Evolutionary conservation across 345 rosid species (phyloP), one percentile per base, ranked within the genome.

Genomic region (Barbarea vulgaris): DNA sequence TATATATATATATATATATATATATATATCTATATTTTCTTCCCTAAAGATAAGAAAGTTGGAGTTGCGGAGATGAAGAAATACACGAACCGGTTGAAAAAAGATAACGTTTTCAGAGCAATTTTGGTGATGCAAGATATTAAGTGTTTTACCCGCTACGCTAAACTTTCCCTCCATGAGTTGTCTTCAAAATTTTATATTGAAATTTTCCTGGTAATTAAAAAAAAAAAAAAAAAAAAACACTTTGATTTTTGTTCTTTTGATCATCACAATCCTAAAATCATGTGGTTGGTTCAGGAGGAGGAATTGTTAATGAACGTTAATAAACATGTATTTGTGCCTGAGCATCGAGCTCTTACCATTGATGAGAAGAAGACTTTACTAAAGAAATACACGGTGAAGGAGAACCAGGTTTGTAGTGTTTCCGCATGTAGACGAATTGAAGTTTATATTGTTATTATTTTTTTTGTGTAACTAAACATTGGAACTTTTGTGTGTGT

Each of bases 41-140:
- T 90, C 72, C 97, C 96, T 0, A 92, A 91, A 3, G 88, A 87
- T n/a, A 77, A 72, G 17, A 92, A 90, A 75, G 96, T 90, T 69
- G 91, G 97, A 60, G 87, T 87, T 37, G 89, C 88, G 83, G 87
- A 88, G 13, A 90, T 92, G 92, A 87, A 89, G 84, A 83, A 89
- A 21, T 95, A 85, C 79, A 87, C 89, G 14, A 85, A 83, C 74
- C 82, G 88, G 72, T 91, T 89, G 97, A 90, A 88, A 64, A 64
- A 83, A 0, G 93, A 92, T 80, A 87, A 92, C 72, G 93, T 92
- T 59, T 85, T 60, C 81, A 77, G 93, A 47, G 99, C 97, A 17
- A 77, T 92, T 28, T 69, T 94, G 81, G 91, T 89, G 33, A 92
- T 90, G 58, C 96, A 90, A 64, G 89, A 54, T 54, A 54, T 54